Conservation (phyloP, 768 basidiomycete genomes). For the Rhodotorula taiwanensis region DNA sequence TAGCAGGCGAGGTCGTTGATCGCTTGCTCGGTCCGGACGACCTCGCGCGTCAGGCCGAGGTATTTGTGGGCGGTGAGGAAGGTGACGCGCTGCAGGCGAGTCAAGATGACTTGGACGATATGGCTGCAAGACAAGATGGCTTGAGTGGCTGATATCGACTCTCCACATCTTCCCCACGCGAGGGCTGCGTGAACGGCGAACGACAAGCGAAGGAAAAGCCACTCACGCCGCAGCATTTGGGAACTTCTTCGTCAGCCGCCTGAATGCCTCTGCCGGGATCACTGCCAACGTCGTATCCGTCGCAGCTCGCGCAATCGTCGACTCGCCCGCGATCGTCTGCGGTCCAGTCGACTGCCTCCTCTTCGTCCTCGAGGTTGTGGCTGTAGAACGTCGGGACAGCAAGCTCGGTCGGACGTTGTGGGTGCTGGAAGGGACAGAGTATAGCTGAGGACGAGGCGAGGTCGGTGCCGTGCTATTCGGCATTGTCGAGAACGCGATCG, state of each 20-base stretch:
- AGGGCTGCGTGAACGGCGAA: too few relatives aligned
- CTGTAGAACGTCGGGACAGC: background rate
- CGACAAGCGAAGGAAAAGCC: too few relatives aligned
- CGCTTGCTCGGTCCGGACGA: conserved; percentile 90
- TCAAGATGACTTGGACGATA: conserved; percentile 64
- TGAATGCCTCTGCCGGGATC: conserved; percentile 95
- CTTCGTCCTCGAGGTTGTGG: background rate
- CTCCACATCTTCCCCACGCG: too few relatives aligned
- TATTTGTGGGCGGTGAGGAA: conserved; percentile 97
- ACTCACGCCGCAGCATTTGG: conserved; percentile 96
- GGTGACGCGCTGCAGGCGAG: conserved; percentile 91
- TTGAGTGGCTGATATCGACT: background rate
- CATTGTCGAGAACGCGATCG: too few relatives aligned
- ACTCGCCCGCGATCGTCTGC: conserved; percentile 49
- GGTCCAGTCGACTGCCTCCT: background rate
- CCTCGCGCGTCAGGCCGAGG: conserved; percentile 87
- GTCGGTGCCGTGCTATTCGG: too few relatives aligned
- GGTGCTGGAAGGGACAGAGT: too few relatives aligned
- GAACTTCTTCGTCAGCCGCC: conserved; percentile 85
- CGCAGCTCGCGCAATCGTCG: conserved; percentile 82
- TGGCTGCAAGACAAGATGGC: background rate
- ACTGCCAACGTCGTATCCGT: conserved; percentile 96
- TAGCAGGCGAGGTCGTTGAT: conserved; percentile 97
- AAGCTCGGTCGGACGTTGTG: background rate
- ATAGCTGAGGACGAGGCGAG: too few relatives aligned